Evolutionary conservation across 1,139 yeast genomes (phyloP).

Genomic region (Magnusiomyces ingens): DNA sequence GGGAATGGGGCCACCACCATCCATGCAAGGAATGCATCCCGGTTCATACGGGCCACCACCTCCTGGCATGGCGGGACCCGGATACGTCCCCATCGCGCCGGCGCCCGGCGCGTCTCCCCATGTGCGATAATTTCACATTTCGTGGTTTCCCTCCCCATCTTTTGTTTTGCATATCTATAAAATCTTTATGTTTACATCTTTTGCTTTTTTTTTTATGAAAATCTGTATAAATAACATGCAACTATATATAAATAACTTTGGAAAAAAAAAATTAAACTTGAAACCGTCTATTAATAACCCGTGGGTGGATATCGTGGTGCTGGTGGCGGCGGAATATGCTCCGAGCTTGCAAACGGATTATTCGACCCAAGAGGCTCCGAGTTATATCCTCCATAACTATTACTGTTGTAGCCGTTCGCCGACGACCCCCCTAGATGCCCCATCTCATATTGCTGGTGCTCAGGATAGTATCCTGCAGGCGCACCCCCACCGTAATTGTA

Average conservation of each 20-base stretch:
- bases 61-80: neutral
- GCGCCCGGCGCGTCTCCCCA: constrained; percentile 5
- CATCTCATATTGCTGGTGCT: neutral
- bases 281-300: no score
- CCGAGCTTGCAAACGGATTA: neutral
- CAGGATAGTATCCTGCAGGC: neutral
- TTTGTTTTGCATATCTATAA: neutral
- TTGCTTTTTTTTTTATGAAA: neutral
- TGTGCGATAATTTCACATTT: neutral
- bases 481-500: neutral
- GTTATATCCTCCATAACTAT: no score
- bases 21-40: neutral
- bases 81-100: constrained; percentile 5
- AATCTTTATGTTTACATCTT: neutral
- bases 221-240: no score
- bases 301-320: no score
- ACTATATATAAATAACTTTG: no score
- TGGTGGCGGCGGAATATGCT: no score
- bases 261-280: no score
- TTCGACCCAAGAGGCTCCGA: no score
- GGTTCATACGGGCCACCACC: neutral
- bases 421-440: neutral
- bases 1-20: no score
- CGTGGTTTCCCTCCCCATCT: neutral
- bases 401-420: neutral